Conservation (phyloP, 306 rosid genomes). For the Quercus wislizeni region DNA sequence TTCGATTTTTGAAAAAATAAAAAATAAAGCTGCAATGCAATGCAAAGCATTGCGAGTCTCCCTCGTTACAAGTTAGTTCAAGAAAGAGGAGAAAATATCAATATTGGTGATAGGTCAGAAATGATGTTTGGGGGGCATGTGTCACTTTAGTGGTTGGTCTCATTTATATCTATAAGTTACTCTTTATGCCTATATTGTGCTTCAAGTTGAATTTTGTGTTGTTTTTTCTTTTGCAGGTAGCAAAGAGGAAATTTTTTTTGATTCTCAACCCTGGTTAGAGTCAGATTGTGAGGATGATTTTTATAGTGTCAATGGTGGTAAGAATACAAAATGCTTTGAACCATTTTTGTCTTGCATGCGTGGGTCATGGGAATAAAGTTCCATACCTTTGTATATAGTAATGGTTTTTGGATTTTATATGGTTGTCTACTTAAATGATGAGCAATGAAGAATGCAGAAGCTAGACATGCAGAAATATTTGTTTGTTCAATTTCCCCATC, state of each 20-base stretch:
- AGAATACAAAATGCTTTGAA: conserved; percentile 32
- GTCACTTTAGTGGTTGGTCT: no score
- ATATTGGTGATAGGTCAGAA: no score
- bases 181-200: neutral
- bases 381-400: neutral
- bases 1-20: no score
- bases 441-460: conserved; percentile 9
- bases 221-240: conserved; percentile 49
- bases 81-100: no score
- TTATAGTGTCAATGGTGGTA: conserved; percentile 93
- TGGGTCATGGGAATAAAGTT: neutral
- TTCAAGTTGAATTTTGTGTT: conserved; percentile 1
- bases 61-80: no score
- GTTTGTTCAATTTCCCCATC: neutral
- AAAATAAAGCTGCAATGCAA: no score
- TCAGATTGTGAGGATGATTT: conserved; percentile 92
- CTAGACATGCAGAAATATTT: neutral
- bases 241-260: conserved; percentile 81
- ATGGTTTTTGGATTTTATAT: neutral
- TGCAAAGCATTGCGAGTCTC: no score
- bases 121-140: no score
- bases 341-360: conserved; percentile 20
- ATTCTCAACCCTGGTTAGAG: conserved; percentile 83
- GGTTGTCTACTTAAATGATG: neutral
- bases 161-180: neutral